These are phyloP conservation scores for Miscanthus lutarioriparius DNA, from an alignment of 176 grass and related monocot genomes.

Conservation along the genomic window DNA sequence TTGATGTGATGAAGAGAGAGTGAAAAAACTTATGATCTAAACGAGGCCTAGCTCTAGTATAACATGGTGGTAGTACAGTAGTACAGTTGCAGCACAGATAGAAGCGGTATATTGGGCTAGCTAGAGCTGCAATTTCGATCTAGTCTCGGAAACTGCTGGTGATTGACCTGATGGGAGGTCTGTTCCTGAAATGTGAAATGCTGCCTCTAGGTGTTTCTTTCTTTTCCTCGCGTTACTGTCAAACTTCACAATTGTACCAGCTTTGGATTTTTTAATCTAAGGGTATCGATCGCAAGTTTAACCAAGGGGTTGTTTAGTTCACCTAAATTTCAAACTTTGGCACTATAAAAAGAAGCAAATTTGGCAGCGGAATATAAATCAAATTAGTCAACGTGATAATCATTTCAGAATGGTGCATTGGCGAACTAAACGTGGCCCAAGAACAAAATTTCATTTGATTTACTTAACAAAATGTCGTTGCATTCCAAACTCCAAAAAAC, in stretches of 20 bases:
- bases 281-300: conserved; percentile 12
- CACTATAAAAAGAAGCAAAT: too few relatives aligned
- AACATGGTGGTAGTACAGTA: conserved; percentile 21
- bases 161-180: conserved; percentile 25
- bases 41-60: conserved; percentile 45
- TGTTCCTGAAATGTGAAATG: conserved; percentile 24
- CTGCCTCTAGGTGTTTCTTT: conserved; percentile 37
- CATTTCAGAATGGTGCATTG: too few relatives aligned
- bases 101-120: conserved; percentile 27
- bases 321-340: too few relatives aligned
- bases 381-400: too few relatives aligned
- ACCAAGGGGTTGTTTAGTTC: too few relatives aligned
- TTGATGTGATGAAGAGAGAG: too few relatives aligned
- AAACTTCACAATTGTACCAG: neutral
- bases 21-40: too few relatives aligned
- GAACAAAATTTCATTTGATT: neutral
- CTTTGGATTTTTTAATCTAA: conserved; percentile 30
- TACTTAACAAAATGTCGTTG: neutral
- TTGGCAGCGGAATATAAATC: conserved; percentile 30
- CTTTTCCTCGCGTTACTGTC: conserved; percentile 13
- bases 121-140: conserved; percentile 37
- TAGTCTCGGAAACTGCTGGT: conserved; percentile 23
- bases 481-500: neutral
- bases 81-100: conserved; percentile 18
- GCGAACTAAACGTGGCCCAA: too few relatives aligned